phyloP scores from a whole-genome alignment of 306 rosid species.

The Castanea sativa region DNA sequence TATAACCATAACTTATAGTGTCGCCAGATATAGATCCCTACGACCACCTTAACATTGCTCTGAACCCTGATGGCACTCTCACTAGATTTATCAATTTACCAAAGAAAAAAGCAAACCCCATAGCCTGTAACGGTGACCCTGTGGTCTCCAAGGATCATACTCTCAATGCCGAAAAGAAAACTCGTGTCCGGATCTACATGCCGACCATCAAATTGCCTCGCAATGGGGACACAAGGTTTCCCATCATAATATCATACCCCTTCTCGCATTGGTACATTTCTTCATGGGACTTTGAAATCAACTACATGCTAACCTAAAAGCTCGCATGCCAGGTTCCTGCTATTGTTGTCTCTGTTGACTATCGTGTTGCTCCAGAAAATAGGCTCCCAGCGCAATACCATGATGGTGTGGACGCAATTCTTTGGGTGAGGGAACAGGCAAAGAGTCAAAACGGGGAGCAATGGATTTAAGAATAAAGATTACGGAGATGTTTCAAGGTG shows the following conservation, averaged over 20 bases:
- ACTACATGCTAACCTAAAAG: conserved; percentile 16
- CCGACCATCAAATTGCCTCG: conserved; percentile 53
- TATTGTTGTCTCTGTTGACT: conserved; percentile 41
- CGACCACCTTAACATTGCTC: too few relatives aligned
- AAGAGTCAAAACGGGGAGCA: conserved; percentile 33
- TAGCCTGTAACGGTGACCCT: neutral
- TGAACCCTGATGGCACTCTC: too few relatives aligned
- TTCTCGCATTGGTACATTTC: conserved; percentile 35
- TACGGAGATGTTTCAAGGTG: conserved; percentile 62
- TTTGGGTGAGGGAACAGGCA: conserved; percentile 44
- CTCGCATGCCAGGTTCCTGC: conserved; percentile 36
- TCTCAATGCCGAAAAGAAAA: conserved; percentile 16
- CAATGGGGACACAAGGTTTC: conserved; percentile 45
- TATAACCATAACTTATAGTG: too few relatives aligned
- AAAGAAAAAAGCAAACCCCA: too few relatives aligned
- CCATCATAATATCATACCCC: conserved; percentile 52
- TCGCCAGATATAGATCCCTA: too few relatives aligned
- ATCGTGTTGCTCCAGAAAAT: conserved; percentile 44
- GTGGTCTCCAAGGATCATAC: conserved; percentile 45
- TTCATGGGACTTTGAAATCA: neutral
- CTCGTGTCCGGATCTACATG: conserved; percentile 43
- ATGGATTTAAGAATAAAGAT: conserved; percentile 57
- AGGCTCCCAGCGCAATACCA: conserved; percentile 46
- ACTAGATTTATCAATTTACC: too few relatives aligned
- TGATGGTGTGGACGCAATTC: conserved; percentile 35